Evolutionary conservation across 2,329 filamentous ascomycete species (phyloP), one percentile per base, ranked within the genome.

Genomic region (Dichotomopilus funicola): DNA sequence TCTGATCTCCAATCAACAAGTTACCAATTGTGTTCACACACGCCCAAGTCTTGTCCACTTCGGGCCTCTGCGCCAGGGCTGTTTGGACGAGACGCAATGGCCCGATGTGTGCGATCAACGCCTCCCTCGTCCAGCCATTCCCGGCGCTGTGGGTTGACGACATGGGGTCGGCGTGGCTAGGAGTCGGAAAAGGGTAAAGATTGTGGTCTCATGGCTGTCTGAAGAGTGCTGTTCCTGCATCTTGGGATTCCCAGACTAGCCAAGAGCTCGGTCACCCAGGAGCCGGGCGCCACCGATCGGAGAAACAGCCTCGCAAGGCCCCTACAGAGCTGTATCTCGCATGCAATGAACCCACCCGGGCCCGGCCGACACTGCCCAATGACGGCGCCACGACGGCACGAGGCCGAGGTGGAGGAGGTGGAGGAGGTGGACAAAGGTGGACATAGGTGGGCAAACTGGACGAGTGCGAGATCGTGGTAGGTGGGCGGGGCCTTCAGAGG

Each of bases 321-420:
- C 61, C 60, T 64, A 61, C 58, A 61, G 43, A 64, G 61, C 62
- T 63, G 62, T 59, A 54, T 50, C 56, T 27, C 37, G 40, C 52
- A 54, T 58, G 56, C 53, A 36, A 54, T 49, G 53, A 58, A 56
- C 42, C 58, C 58, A 61, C 58, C 44, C 45, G 46, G 33, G 27
- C 9, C 37, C 19, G 33, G 7, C 41, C n/a, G 19, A 27, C 37
- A 34, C 49, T 13, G 51, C 47, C 56, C 51, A 61, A 57, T 59
- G 45, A 48, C 46, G 52, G 27, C 11, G 4, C 33, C 34, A 13
- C 7, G 27, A 36, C n/a, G 31, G 33, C 44, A 2, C 33, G 31
- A 48, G 43, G 35, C 40, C n/a, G 51, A 56, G 55, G 37, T 38
- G 37, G 37, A 12, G 37, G 37, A 38, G 12, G 19, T 27, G 19